Base-by-base conservation (phyloP, 768 basidiomycete genomes). In the Coprinopsis cinerea region DNA sequence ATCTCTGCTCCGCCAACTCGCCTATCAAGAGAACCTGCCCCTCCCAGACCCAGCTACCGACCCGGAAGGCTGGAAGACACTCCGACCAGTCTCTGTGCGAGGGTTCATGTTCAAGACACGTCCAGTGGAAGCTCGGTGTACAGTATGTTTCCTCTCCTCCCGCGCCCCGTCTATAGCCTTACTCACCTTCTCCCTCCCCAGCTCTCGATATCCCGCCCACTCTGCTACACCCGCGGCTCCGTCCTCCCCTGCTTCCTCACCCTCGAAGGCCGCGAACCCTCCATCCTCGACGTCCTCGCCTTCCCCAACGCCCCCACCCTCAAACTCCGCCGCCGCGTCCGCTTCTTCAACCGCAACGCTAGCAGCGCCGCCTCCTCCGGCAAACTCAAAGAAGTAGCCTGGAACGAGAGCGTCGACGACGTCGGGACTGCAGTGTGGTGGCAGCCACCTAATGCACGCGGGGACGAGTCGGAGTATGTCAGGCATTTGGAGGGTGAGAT, bases 401-500 rank as follows among this genome's bases (percentile, higher is more conserved):
- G 73, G 71, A 70, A 69, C 45, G 76, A 78, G 47, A 61, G 61
- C 15, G 65, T 70, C 27, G 72, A 74, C 46, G 73, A 75, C 40
- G 61, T 75, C 52, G 67, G 67, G 6, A 56, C 63, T 20, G 77
- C 76, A 24, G 65, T 66, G 4, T 77, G 74, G 74, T 78, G 78
- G 77, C 20, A 22, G 10, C 70, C 74, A 6, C 69, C 70, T 15
- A 27, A 66, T 13, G 55, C 56, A 28, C 51, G 60, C 3, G 64
- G 57, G 44, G 61, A 63, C 26, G 49, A 66, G n/a, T n/a, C n/a
- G n/a, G n/a, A n/a, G 2, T 61, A 63, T 26, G 62, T 61, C 22
- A 73, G 77, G 17, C 64, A 70, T 49, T 63, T 79, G 23, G 75
- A 78, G 54, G 78, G 78, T 4, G 78, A 80, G 59, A 76, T 80